These are phyloP conservation scores for Jackrogersella multiformis DNA, from an alignment of 495 filamentous ascomycete genomes.

Conservation along the genomic window DNA sequence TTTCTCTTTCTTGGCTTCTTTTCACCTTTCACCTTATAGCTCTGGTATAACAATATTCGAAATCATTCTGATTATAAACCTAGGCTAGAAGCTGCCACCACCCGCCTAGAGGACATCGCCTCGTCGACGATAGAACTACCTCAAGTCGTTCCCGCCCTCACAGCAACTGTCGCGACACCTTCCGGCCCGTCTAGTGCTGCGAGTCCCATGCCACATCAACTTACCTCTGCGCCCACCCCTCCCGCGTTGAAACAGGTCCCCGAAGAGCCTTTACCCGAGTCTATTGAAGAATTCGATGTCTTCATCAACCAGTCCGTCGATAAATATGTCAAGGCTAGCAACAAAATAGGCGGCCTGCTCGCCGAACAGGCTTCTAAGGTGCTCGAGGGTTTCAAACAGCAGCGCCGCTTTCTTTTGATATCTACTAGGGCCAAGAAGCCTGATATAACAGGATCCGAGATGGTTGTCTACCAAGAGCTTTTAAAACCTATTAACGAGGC, in stretches of 20 bases:
- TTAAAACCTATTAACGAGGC: slow-evolving; percentile 84
- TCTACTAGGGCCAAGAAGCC: slow-evolving; percentile 94
- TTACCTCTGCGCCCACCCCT: slow-evolving; percentile 47
- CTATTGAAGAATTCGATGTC: slow-evolving; percentile 84
- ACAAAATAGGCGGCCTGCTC: slow-evolving; percentile 77
- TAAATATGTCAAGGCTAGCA: slow-evolving; percentile 80
- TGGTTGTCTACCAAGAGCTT: slow-evolving; percentile 69
- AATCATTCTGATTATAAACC: no score
- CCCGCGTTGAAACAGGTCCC: slow-evolving; percentile 52
- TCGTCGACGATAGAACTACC: slow-evolving; percentile 70
- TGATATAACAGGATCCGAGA: slow-evolving; percentile 69
- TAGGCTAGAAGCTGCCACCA: slow-evolving; percentile 97
- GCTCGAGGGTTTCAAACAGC: slow-evolving; percentile 71
- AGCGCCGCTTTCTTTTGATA: slow-evolving; percentile 87
- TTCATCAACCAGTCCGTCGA: slow-evolving; percentile 79
- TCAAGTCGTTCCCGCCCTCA: slow-evolving; percentile 54
- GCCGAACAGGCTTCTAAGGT: slow-evolving; percentile 71
- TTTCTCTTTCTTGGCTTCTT: neutral
- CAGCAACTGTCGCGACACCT: slow-evolving; percentile 48
- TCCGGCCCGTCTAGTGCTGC: slow-evolving; percentile 43
- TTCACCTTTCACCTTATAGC: neutral
- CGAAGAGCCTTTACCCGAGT: slow-evolving; percentile 72
- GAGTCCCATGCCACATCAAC: slow-evolving; percentile 44
- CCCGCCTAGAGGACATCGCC: slow-evolving; percentile 94
- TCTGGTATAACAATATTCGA: no score